phyloP scores from a whole-genome alignment of 2,329 filamentous ascomycete genomes.

The Fusarium oligoseptatum region DNA sequence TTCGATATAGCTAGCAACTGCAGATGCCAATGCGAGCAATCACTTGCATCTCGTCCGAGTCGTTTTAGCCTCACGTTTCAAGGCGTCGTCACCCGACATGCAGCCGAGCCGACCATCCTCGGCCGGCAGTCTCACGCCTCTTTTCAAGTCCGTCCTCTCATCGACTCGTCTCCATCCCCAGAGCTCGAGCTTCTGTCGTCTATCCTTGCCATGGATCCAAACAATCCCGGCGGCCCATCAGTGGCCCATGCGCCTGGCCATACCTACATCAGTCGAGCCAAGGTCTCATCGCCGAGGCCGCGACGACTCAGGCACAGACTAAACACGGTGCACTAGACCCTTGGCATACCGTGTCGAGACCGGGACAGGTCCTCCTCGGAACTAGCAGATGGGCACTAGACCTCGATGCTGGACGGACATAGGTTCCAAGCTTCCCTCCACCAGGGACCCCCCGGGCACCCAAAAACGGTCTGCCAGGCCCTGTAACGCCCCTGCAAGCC shows the following conservation, averaged over 20 bases:
- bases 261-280: conserved; percentile 3
- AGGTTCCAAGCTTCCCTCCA: neutral
- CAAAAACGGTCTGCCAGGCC: conserved; percentile 16
- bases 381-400: neutral
- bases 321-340: conserved; percentile 10
- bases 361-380: neutral
- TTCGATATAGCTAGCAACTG: neutral
- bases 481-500: conserved; percentile 18
- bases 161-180: neutral
- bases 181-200: neutral
- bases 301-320: conserved; percentile 5
- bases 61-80: conserved; percentile 14
- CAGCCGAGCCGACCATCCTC: neutral
- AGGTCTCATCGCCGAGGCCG: conserved; percentile 7
- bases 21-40: conserved; percentile 4
- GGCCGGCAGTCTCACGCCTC: neutral
- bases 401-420: neutral
- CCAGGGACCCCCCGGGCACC: neutral
- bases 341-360: conserved; percentile 11
- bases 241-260: conserved; percentile 7
- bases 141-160: neutral
- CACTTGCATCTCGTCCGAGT: conserved; percentile 6
- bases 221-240: neutral
- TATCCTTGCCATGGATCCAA: neutral
- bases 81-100: conserved; percentile 2